Evolutionary conservation across 441 rosid genomes (phyloP), one percentile per base, ranked within the genome.

Genomic region (Syzygium syzygioides): DNA sequence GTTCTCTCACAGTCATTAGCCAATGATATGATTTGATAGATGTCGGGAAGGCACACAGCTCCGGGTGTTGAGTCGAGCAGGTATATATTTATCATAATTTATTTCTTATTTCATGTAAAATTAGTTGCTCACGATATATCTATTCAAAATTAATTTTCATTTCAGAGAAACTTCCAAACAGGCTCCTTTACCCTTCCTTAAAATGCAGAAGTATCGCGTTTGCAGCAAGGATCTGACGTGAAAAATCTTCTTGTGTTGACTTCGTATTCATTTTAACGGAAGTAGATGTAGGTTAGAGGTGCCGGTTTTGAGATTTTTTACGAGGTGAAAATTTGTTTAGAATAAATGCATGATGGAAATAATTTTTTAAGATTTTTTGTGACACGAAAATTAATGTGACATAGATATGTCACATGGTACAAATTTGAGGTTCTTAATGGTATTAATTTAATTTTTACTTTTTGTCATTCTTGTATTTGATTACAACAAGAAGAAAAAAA

Each of bases 341-440:
- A 68, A 34, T 68, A 68, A 32, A 68, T 15, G 1, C 8, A 2
- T 34, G 0, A 68, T 68, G 11, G 14, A 20, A 26, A 19, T 34
- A 34, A 0, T 34, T 3, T 0, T 68, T 68, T 18, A 68, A 14
- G 26, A 68, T 2, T 68, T 68, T 34, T 34, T 19, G 25, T 32
- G 14, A 34, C 14, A 68, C 0, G 7, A 68, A 18, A 34, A 68
- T 20, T 19, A 68, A 0, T 9, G 18, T 34, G 9, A 19, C 7
- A 12, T 34, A 68, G 2, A 68, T 34, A 9, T 34, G 14, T 68
- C 4, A 0, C 0, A 12, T 0, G 0, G 7, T 34, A 37, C 12
- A 68, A 0, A 68, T 68, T 68, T 32, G 14, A 6, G 0, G 7
- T 34, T 68, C 26, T 9, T 34, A 32, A 68, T 18, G 45, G 14